Conservation (phyloP, 495 filamentous ascomycete species). For the Neurospora terricola region DNA sequence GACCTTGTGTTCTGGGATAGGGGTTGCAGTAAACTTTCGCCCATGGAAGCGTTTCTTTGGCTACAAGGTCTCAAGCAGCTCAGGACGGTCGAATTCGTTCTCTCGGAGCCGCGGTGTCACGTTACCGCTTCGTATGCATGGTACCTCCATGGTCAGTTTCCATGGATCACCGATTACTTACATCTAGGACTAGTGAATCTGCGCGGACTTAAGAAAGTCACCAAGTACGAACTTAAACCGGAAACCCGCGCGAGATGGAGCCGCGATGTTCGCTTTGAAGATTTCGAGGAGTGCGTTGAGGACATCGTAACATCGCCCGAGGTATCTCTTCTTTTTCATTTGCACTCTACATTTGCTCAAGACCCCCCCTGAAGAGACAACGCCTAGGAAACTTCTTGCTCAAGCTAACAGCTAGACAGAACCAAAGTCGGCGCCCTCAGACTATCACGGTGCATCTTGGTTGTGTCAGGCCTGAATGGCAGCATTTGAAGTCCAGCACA, state of each 20-base stretch:
- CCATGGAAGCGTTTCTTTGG: not conserved
- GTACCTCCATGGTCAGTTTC: not conserved
- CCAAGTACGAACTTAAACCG: not conserved
- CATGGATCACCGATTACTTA: not conserved
- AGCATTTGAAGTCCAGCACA: not conserved
- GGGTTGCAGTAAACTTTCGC: not conserved
- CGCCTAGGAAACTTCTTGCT: not conserved
- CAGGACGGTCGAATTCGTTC: not conserved
- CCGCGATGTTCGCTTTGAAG: not conserved
- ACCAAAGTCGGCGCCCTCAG: not conserved
- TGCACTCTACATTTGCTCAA: not conserved
- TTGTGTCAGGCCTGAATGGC: not conserved
- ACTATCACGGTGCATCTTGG: not conserved
- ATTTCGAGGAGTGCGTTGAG: not conserved
- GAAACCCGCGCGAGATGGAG: not conserved
- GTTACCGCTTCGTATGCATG: not conserved
- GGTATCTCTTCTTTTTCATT: not conserved
- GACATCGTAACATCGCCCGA: not conserved
- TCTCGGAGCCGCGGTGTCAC: not conserved
- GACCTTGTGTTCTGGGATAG: not conserved
- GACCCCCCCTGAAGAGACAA: not conserved
- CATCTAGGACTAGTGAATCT: not conserved
- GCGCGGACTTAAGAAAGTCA: not conserved
- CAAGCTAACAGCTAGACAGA: not conserved
- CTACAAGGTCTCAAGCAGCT: not conserved